Evolutionary conservation across 257 asterid species (phyloP).

Genomic region (Penstemon barbatus): DNA sequence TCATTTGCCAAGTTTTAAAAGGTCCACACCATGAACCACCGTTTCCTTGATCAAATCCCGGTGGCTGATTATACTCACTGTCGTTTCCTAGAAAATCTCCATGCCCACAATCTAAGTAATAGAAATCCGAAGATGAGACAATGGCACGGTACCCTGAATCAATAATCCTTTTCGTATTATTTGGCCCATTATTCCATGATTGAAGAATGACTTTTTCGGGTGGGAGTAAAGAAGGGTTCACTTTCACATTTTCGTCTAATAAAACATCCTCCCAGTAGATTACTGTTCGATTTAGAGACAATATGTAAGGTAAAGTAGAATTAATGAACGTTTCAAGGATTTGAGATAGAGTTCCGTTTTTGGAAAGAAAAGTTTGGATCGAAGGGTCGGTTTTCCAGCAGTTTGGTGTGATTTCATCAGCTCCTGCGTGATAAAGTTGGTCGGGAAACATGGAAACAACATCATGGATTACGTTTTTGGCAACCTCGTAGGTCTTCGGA

Average conservation of each 20-base stretch:
- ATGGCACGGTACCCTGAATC: constrained; percentile 66
- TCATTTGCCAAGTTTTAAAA: constrained; percentile 86
- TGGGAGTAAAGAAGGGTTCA: constrained; percentile 60
- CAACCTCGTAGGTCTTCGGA: constrained; percentile 69
- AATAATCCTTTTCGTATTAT: constrained; percentile 62
- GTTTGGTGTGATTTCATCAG: constrained; percentile 70
- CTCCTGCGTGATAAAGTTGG: constrained; percentile 73
- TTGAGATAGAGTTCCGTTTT: constrained; percentile 71
- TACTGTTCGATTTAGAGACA: constrained; percentile 69
- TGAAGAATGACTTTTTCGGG: constrained; percentile 61
- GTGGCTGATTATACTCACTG: constrained; percentile 55
- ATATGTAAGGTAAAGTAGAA: constrained; percentile 68
- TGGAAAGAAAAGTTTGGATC: constrained; percentile 50
- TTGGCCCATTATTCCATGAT: constrained; percentile 84
- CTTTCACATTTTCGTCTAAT: constrained; percentile 50
- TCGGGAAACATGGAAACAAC: constrained; percentile 74
- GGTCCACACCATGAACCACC: constrained; percentile 98
- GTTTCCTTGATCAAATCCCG: constrained; percentile 54
- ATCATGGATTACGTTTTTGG: constrained; percentile 54
- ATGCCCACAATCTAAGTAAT: constrained; percentile 91
- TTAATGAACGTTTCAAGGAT: constrained; percentile 62
- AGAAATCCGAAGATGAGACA: constrained; percentile 74
- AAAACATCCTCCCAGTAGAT: constrained; percentile 93
- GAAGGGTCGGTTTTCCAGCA: constrained; percentile 79
- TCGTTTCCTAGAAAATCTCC: constrained; percentile 74